Percentiles rank a stretch among this genome's conserved stretches.
Evolutionary conservation across 768 basidiomycete genomes (phyloP).

Genomic region (Trametes punicea): DNA sequence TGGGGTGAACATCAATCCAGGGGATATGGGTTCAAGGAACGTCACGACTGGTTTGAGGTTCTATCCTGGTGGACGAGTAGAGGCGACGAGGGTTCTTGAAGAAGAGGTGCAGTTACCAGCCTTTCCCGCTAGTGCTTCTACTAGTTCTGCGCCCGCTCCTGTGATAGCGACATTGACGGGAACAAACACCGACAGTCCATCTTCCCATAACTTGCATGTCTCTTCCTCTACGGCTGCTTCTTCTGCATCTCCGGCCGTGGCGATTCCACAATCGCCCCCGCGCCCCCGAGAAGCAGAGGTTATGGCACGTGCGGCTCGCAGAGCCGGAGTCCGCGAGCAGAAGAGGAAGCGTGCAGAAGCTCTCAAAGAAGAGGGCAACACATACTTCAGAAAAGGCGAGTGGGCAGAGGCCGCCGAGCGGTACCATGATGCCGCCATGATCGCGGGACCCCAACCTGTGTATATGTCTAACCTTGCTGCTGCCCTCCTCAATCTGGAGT

Average conservation of each 20-base stretch:
- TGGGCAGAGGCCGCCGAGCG: conserved; percentile 37
- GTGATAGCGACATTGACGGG: background rate
- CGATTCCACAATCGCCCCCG: background rate
- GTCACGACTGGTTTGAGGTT: background rate
- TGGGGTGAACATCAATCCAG: conserved; percentile 8
- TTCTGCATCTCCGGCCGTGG: background rate
- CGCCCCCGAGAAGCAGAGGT: conserved; percentile 11
- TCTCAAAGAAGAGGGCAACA: conserved; percentile 41
- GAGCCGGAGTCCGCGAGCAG: conserved; percentile 20
- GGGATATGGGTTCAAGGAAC: conserved; percentile 9
- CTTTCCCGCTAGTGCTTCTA: background rate
- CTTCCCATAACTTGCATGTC: background rate
- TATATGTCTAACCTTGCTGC: conserved; percentile 42
- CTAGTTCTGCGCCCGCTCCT: background rate
- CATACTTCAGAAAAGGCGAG: conserved; percentile 36
- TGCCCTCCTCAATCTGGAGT: conserved; percentile 41
- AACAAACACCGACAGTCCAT: no score
- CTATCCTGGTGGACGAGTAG: background rate
- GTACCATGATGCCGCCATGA: conserved; percentile 39
- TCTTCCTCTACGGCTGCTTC: background rate
- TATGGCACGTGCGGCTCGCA: background rate
- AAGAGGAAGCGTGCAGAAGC: conserved; percentile 27
- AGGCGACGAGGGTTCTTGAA: background rate
- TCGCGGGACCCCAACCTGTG: conserved; percentile 37
- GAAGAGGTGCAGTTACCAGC: background rate